Evolutionary conservation across 768 basidiomycete species (phyloP).

Genomic region (Mycena kentingensis): DNA sequence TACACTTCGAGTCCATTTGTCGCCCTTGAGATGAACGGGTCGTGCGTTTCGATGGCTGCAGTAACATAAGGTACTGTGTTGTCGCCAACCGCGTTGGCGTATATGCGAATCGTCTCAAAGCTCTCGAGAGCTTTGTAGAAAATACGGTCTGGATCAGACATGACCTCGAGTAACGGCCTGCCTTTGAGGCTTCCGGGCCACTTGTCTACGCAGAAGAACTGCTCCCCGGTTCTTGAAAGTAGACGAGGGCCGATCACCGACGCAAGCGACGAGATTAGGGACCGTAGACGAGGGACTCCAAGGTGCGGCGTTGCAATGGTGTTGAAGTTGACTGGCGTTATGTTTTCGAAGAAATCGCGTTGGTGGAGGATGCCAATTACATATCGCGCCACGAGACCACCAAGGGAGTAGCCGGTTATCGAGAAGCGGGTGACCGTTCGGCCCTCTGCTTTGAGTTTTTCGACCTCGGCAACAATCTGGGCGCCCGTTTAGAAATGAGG

Average conservation of each 20-base stretch:
- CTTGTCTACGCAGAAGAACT: slow-evolving; percentile 73
- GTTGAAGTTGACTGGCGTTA: slow-evolving; percentile 77
- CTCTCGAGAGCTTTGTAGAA: slow-evolving; percentile 72
- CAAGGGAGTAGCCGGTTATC: slow-evolving; percentile 76
- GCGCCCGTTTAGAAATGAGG: too few species aligned
- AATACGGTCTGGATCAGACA: slow-evolving; percentile 79
- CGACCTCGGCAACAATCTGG: slow-evolving; percentile 60
- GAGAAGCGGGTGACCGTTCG: slow-evolving; percentile 69
- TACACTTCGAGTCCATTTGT: slow-evolving; percentile 66
- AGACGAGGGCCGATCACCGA: slow-evolving; percentile 65
- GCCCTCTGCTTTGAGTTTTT: slow-evolving; percentile 52
- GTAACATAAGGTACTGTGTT: slow-evolving; percentile 82
- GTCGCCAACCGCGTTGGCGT: slow-evolving; percentile 84
- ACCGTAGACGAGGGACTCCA: slow-evolving; percentile 67
- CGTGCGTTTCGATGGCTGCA: slow-evolving; percentile 66
- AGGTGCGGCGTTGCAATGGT: slow-evolving; percentile 85
- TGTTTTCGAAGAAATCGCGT: slow-evolving; percentile 67
- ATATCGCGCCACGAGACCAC: slow-evolving; percentile 82
- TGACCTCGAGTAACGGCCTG: slow-evolving; percentile 67
- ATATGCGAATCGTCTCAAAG: slow-evolving; percentile 73
- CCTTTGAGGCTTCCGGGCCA: slow-evolving; percentile 73
- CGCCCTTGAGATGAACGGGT: slow-evolving; percentile 62
- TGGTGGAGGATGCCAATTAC: slow-evolving; percentile 71
- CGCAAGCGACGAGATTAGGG: slow-evolving; percentile 55
- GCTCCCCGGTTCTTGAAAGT: slow-evolving; percentile 78